Conservation (phyloP, 495 filamentous ascomycete genomes). For the Staphylotrichum tortipilum region DNA sequence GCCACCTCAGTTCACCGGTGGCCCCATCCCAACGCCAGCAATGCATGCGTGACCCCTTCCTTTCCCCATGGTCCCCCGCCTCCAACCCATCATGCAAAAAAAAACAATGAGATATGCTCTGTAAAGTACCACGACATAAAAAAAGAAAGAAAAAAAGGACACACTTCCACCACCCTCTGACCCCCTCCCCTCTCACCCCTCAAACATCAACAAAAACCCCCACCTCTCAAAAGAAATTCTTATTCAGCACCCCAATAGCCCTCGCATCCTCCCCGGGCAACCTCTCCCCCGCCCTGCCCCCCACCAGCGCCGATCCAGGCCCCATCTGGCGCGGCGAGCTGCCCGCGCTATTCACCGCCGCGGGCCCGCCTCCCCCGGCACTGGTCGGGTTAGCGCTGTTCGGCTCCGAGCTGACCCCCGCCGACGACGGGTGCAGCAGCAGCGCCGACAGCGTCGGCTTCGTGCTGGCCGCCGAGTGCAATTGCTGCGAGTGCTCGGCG, state of each 20-base stretch:
- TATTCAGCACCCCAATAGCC: conserved; percentile 57
- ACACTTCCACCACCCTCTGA: too few relatives aligned
- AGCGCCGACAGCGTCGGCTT: conserved; percentile 17
- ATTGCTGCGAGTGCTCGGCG: too few relatives aligned
- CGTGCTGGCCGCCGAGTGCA: neutral
- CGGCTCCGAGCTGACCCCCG: conserved; percentile 22
- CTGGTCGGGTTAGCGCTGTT: conserved; percentile 30
- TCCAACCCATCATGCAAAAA: neutral
- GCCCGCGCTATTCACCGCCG: conserved; percentile 22
- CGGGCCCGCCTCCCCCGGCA: conserved; percentile 7
- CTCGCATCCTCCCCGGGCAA: conserved; percentile 50
- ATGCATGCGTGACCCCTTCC: too few relatives aligned
- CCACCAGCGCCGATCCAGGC: too few relatives aligned
- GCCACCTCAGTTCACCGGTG: too few relatives aligned
- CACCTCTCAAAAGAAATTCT: conserved; percentile 27
- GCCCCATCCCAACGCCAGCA: too few relatives aligned
- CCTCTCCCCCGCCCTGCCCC: neutral
- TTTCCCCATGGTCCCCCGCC: too few relatives aligned
- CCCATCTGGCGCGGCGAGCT: conserved; percentile 29
- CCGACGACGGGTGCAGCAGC: conserved; percentile 28
- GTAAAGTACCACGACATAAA: too few relatives aligned
- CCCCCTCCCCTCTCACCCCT: too few relatives aligned
- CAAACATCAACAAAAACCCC: too few relatives aligned
- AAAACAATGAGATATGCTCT: too few relatives aligned
- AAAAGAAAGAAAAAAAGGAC: too few relatives aligned